Evolutionary conservation across 75 land plant species (phyloP).

Genomic region (Azolla pinnata): DNA sequence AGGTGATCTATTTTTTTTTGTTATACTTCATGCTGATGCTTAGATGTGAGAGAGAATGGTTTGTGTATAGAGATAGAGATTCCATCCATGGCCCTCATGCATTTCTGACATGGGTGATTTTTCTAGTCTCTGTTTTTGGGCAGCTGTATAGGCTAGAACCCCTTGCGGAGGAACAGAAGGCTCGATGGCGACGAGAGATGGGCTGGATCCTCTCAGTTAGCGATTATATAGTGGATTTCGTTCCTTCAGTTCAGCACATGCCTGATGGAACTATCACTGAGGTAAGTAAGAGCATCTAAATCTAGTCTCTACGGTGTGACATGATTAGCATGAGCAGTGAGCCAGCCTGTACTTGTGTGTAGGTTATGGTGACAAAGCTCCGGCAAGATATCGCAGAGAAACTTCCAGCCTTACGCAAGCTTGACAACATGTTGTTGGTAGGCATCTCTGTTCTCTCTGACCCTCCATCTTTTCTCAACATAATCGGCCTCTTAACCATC

Average conservation of each 20-base stretch:
- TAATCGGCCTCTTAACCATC: too few species aligned
- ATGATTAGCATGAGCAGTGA: too few species aligned
- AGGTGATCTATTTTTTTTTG: constrained; percentile 7
- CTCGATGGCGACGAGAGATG: constrained; percentile 68
- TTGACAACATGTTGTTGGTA: constrained; percentile 84
- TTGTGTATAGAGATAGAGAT: not conserved
- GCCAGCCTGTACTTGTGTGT: too few species aligned
- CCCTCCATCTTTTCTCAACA: not conserved
- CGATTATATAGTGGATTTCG: constrained; percentile 65
- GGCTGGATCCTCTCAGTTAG: constrained; percentile 64
- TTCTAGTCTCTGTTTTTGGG: constrained; percentile 56
- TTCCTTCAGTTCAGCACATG: constrained; percentile 43
- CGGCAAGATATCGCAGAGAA: constrained; percentile 74
- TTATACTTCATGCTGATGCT: not conserved
- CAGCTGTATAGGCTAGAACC: constrained; percentile 62
- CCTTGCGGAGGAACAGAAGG: constrained; percentile 32
- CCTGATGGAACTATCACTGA: constrained; percentile 49
- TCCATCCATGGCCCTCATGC: too few species aligned
- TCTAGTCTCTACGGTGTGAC: too few species aligned
- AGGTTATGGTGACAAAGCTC: constrained; percentile 70
- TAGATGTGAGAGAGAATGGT: not conserved
- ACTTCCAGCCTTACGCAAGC: constrained; percentile 79
- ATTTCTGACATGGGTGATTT: not conserved
- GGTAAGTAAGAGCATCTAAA: too few species aligned
- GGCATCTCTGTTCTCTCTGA: constrained; percentile 1